Percentiles rank a stretch among this genome's conserved stretches.
Evolutionary conservation across 805 yeast species (phyloP).

Genomic region (Saturnispora sanitii): DNA sequence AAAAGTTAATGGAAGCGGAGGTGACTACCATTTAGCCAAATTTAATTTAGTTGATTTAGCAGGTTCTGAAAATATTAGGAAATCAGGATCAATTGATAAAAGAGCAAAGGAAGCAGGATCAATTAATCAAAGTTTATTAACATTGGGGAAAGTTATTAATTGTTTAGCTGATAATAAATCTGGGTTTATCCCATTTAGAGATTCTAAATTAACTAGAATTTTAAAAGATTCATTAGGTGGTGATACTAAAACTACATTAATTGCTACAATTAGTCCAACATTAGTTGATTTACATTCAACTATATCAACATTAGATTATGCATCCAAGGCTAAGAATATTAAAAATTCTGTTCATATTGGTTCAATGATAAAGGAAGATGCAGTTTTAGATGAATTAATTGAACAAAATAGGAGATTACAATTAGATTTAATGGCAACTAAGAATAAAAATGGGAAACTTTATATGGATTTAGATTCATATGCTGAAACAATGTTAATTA

Average conservation of each 20-base stretch:
- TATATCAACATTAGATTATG: constrained; percentile 44
- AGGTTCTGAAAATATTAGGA: constrained; percentile 81
- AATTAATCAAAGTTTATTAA: constrained; percentile 77
- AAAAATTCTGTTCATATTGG: constrained; percentile 43
- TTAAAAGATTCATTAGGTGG: constrained; percentile 79
- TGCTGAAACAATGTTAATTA: constrained; percentile 37
- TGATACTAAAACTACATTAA: constrained; percentile 76
- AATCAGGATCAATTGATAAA: constrained; percentile 80
- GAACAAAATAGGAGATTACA: constrained; percentile 36
- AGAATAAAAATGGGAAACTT: constrained; percentile 50
- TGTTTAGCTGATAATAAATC: constrained; percentile 47
- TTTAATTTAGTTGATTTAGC: constrained; percentile 77
- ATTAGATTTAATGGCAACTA: constrained; percentile 50
- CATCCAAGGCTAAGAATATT: constrained; percentile 46
- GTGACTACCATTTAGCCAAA: constrained; percentile 25
- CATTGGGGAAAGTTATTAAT: constrained; percentile 85
- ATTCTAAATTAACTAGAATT: constrained; percentile 65
- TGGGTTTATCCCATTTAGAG: constrained; percentile 68
- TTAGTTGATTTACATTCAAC: constrained; percentile 40
- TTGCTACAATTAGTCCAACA: constrained; percentile 77
- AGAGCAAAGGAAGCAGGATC: constrained; percentile 92
- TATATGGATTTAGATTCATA: constrained; percentile 53
- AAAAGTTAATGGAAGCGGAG: constrained; percentile 22
- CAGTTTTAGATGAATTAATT: constrained; percentile 36
- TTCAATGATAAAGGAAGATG: constrained; percentile 33